Conservation (phyloP, 2,329 filamentous ascomycete species). For the Hortaea werneckii region DNA sequence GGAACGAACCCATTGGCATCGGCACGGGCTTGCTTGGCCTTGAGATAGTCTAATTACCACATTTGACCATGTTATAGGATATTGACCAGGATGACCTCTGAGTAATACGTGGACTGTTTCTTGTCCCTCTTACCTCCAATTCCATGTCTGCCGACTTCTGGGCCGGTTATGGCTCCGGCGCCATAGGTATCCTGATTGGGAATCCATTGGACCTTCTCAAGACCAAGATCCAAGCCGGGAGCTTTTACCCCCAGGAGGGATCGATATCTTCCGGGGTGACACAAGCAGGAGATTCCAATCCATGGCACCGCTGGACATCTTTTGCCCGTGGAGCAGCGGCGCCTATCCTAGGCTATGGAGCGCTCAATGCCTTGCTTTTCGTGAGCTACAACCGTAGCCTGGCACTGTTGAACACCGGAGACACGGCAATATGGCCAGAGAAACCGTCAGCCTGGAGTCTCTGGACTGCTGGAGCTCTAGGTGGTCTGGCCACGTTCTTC, state of each 20-base stretch:
- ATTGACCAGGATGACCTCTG: too few relatives aligned
- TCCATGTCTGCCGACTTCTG: slow-evolving; percentile 82
- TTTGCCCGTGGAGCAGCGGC: slow-evolving; percentile 58
- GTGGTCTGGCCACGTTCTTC: slow-evolving; percentile 75
- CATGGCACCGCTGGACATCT: slow-evolving; percentile 9
- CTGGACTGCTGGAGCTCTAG: slow-evolving; percentile 70
- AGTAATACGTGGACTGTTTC: background rate
- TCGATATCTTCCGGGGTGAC: background rate
- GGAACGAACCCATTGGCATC: too few relatives aligned
- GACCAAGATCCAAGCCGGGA: slow-evolving; percentile 65
- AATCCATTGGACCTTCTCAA: slow-evolving; percentile 66
- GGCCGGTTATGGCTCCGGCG: slow-evolving; percentile 84
- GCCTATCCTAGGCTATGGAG: slow-evolving; percentile 80
- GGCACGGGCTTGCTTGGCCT: too few relatives aligned
- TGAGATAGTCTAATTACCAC: too few relatives aligned
- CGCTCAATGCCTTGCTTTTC: slow-evolving; percentile 82
- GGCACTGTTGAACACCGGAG: slow-evolving; percentile 42
- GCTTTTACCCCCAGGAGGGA: slow-evolving; percentile 3
- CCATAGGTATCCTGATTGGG: slow-evolving; percentile 74
- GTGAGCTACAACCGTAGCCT: slow-evolving; percentile 83
- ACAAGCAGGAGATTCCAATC: background rate
- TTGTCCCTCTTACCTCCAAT: background rate
- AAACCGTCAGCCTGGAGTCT: slow-evolving; percentile 16
- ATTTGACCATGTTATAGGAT: too few relatives aligned
- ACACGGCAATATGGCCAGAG: slow-evolving; percentile 5